These are phyloP conservation scores for Malassezia restricta DNA, from an alignment of 1,284 basidiomycete species.

Conservation along the genomic window DNA sequence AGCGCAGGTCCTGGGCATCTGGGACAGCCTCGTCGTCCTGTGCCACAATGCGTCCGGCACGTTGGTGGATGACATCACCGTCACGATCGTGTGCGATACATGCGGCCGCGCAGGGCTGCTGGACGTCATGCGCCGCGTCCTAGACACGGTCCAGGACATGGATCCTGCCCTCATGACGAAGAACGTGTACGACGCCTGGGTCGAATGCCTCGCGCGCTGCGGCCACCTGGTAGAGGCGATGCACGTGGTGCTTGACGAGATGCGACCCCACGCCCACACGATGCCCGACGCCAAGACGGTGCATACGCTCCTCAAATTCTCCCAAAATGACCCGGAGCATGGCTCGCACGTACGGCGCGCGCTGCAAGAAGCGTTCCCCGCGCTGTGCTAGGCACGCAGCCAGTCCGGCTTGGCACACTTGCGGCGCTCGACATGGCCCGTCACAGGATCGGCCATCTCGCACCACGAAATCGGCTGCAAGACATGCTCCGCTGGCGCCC, in stretches of 20 bases:
- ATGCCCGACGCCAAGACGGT: slow-evolving; percentile 39
- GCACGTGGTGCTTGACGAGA: slow-evolving; percentile 56
- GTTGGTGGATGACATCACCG: slow-evolving; percentile 55
- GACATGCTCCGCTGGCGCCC: slow-evolving; percentile 17
- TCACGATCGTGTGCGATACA: slow-evolving; percentile 72
- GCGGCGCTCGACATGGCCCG: slow-evolving; percentile 65
- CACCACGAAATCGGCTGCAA: slow-evolving; percentile 60
- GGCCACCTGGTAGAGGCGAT: slow-evolving; percentile 60
- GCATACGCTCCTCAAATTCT: slow-evolving; percentile 47
- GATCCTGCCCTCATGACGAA: slow-evolving; percentile 50
- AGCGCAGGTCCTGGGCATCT: slow-evolving; percentile 62
- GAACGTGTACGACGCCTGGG: slow-evolving; percentile 59
- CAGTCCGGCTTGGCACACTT: slow-evolving; percentile 71
- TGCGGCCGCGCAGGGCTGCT: slow-evolving; percentile 56
- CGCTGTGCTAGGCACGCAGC: background rate
- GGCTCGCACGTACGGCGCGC: background rate
- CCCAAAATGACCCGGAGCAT: background rate
- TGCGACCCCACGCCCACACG: slow-evolving; percentile 46
- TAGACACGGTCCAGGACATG: slow-evolving; percentile 11
- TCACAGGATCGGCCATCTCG: slow-evolving; percentile 76
- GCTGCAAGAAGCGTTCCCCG: background rate
- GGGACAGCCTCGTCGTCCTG: slow-evolving; percentile 57
- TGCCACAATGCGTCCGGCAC: slow-evolving; percentile 1
- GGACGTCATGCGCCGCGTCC: slow-evolving; percentile 15
- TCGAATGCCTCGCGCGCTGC: slow-evolving; percentile 74